Conservation (phyloP, 1,284 basidiomycete genomes). For the Tilletia setariae region DNA sequence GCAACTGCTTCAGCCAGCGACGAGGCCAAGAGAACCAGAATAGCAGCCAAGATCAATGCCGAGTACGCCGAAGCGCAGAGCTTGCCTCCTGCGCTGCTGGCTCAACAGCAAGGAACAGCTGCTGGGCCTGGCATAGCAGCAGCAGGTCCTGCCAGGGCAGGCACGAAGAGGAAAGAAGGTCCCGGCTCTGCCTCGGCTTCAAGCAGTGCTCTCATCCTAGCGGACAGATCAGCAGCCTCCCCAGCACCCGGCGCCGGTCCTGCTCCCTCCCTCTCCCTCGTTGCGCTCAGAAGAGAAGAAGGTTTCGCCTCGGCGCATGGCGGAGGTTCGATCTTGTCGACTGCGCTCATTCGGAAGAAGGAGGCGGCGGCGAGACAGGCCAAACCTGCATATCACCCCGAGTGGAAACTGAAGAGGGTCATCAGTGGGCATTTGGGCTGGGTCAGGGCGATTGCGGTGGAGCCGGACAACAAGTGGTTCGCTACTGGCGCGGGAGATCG, state of each 20-base stretch:
- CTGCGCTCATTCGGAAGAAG: slow-evolving; percentile 48
- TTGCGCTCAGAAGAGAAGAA: slow-evolving; percentile 25
- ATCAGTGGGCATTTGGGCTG: slow-evolving; percentile 97
- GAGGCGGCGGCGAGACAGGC: slow-evolving; percentile 66
- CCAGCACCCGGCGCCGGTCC: slow-evolving; percentile 5
- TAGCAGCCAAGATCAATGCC: slow-evolving; percentile 68
- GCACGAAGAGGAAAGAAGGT: slow-evolving; percentile 17
- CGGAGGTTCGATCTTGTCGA: slow-evolving; percentile 30
- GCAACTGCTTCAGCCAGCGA: slow-evolving; percentile 18
- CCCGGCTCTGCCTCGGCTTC: slow-evolving; percentile 16
- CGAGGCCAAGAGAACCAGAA: slow-evolving; percentile 53
- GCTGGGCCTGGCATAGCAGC: slow-evolving; percentile 58
- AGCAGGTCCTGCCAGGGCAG: slow-evolving; percentile 23
- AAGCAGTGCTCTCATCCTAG: slow-evolving; percentile 17
- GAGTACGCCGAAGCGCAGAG: slow-evolving; percentile 85
- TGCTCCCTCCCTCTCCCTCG: slow-evolving; percentile 20
- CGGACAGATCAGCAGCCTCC: slow-evolving; percentile 25
- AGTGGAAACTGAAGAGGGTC: slow-evolving; percentile 89
- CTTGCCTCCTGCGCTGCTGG: slow-evolving; percentile 74
- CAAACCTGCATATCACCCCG: slow-evolving; percentile 90
- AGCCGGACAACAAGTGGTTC: slow-evolving; percentile 98
- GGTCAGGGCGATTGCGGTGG: slow-evolving; percentile 93
- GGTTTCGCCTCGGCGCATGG: slow-evolving; percentile 22
- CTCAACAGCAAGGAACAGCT: slow-evolving; percentile 62
- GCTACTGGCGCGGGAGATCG: slow-evolving; percentile 95